Evolutionary conservation across 2,329 filamentous ascomycete species (phyloP), one percentile per base, ranked within the genome.

Genomic region (Clarireedia paspali): DNA sequence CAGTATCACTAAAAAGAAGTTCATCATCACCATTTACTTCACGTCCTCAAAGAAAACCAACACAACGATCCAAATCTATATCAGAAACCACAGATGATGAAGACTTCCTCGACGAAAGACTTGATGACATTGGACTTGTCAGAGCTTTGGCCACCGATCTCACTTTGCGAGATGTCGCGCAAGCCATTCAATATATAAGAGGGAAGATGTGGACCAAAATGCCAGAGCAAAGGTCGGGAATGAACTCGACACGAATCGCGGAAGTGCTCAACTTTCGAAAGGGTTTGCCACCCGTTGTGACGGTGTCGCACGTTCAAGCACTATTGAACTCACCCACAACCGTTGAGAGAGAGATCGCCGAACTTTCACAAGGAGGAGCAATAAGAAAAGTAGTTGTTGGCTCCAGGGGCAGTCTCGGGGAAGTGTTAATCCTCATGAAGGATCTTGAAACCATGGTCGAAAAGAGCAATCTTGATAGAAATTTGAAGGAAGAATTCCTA

Each of bases 271-370:
- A 83, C 59, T 84, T 80, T 66, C 76, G 85, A 17, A 71, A 70
- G 34, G 70, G 70, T 14, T 69, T 88, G 40, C 84, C 88, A 9
- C 82, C 82, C 0, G 73, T 89, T 23, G 81, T 87, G 5, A 85
- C 83, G 0, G 69, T 83, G 20, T 79, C 83, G 1, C 87, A 91
- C 66, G 68, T 91, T 6, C 80, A 85, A 59, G 79, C 84, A 1
- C 70, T 89, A 2, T 75, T 87, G 46, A 71, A 71, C 9, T 83
- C 80, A 2, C 81, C 85, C 1, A 88, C 85, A 0, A 75, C 73
- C 1, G 82, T 82, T 1, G 87, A 90, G 69, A 75, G 87, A 47
- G 86, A 88, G 67, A 75, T 87, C 20, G 83, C 80, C 3, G 77
- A 83, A 63, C 74, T 89, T 38, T 70, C 79, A 17, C 72, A 75